These are phyloP conservation scores for Lepidium campestre DNA, from an alignment of 441 rosid species.

Conservation along the genomic window DNA sequence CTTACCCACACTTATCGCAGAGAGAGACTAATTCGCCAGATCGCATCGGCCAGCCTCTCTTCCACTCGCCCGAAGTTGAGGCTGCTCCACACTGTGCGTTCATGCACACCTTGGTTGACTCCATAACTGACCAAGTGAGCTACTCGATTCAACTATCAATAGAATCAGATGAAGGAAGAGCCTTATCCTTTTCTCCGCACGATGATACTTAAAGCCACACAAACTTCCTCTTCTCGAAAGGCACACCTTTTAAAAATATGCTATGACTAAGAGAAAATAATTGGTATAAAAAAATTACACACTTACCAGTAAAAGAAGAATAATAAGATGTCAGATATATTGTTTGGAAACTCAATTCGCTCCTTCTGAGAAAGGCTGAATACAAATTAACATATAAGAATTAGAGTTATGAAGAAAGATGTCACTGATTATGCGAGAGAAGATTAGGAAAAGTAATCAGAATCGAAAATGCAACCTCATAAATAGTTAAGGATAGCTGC, in stretches of 20 bases:
- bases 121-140: constrained; percentile 35
- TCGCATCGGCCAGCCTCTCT: constrained; percentile 68
- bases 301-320: background rate
- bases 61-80: constrained; percentile 52
- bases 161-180: background rate
- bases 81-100: constrained; percentile 50
- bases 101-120: constrained; percentile 56
- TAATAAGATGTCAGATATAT: background rate
- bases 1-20: constrained; percentile 76
- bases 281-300: background rate
- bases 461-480: background rate
- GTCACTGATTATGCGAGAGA: background rate
- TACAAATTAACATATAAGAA: background rate
- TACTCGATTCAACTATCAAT: background rate
- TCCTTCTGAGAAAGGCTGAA: background rate
- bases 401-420: background rate
- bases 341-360: background rate
- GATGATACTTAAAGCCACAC: background rate
- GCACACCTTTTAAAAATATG: background rate
- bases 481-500: background rate
- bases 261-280: background rate
- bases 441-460: background rate
- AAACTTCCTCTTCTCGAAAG: background rate
- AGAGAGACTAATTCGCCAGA: constrained; percentile 60
- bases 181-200: background rate